Evolutionary conservation across 2,329 filamentous ascomycete species (phyloP), one percentile per base, ranked within the genome.

Genomic region (Calonectria pauciramosa): DNA sequence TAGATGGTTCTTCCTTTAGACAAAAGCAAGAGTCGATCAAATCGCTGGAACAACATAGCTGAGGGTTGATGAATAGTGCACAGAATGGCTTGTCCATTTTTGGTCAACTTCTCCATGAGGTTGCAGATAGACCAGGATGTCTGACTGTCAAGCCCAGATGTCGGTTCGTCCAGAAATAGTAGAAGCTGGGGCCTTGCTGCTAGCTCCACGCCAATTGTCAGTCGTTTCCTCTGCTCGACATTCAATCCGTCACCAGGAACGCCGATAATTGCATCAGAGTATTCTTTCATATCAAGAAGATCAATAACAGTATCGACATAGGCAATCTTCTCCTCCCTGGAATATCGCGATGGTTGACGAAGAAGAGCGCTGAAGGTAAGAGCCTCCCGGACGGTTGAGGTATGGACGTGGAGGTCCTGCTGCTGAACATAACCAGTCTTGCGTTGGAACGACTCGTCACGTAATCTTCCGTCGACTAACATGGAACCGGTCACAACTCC

Each of bases 351-450:
- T 1, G 95, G 94, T 79, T 97, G 95, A 75, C 95, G 93, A 47
- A 98, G 92, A 16, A 95, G 84, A 18, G 95, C 95, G 80, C 93
- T 95, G 84, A 98, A 98, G 75, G 91, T 91, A 30, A 98, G 89
- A 11, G 95, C 95, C 84, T 98, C 95, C 73, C 95, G 92, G 34
- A 97, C 95, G 0, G 95, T 97, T 0, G 92, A 91, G 0, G 95
- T 97, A 26, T 92, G 88, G 38, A 96, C 88, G 83, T 96, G 94
- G 9, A 96, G 88, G 88, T 95, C 94, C 83, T 96, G 95, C 83
- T 96, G 94, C 82, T 95, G 94, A 36, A 95, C 94, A 79, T 96
- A 96, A 34, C 94, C 95, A 0, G 93, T 95, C 84, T 94, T 95
- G 68, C 93, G 91, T 83, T 96, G 95, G 89, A 97, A 97, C 0